Percentiles rank a stretch among this genome's conserved stretches.
Conservation (phyloP, 768 basidiomycete species). For the Lactifluus subvellereus region DNA sequence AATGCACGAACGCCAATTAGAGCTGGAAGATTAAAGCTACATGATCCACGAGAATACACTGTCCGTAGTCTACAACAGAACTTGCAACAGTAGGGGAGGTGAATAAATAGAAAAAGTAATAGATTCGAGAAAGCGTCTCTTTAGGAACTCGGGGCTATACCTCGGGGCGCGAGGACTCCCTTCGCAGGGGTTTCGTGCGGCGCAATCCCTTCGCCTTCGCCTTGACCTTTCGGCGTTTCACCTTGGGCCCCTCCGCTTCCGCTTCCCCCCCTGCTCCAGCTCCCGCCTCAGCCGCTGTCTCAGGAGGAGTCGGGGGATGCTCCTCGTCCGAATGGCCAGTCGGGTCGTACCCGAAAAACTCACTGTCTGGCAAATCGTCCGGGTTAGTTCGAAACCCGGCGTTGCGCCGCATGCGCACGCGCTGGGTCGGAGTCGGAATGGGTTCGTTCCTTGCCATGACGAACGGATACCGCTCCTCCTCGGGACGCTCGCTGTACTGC, state of each 20-base stretch:
- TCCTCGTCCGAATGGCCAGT: conserved; percentile 9
- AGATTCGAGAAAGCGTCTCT: too few relatives aligned
- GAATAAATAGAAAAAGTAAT: not conserved
- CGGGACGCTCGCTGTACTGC: conserved; percentile 25
- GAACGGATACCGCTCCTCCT: conserved; percentile 27
- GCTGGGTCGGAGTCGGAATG: conserved; percentile 27
- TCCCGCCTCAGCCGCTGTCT: not conserved
- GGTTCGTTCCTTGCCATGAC: conserved; percentile 7
- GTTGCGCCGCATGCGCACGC: conserved; percentile 23
- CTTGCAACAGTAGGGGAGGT: not conserved
- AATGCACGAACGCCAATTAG: too few relatives aligned
- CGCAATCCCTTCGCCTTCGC: not conserved
- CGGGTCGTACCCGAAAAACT: conserved; percentile 23
- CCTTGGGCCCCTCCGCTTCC: not conserved
- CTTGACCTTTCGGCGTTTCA: conserved; percentile 7
- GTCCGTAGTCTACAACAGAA: not conserved
- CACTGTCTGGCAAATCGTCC: conserved; percentile 26
- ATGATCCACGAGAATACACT: too few relatives aligned
- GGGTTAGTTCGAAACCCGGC: conserved; percentile 4
- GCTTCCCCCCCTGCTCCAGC: too few relatives aligned
- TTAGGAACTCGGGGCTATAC: not conserved
- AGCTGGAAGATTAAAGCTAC: too few relatives aligned
- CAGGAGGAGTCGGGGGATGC: not conserved
- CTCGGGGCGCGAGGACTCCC: conserved; percentile 11
- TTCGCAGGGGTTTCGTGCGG: conserved; percentile 9